Base-by-base conservation (phyloP, 495 filamentous ascomycete species). In the Pseudevernia furfuracea region DNA sequence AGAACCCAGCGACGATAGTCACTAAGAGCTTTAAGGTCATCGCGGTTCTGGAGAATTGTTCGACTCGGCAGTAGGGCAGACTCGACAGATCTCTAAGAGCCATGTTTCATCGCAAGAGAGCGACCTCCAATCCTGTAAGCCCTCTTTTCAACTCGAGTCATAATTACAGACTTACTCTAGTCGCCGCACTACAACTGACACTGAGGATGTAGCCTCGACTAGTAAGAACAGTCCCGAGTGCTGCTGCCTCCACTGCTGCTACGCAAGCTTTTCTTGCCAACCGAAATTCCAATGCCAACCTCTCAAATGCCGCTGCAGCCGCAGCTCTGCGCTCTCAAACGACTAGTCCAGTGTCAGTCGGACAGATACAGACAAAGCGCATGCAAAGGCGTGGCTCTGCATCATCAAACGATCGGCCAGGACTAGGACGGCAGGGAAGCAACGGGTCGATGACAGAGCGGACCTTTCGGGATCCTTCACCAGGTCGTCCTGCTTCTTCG, bases 281-380 rank as follows among this genome's bases (percentile, higher is more conserved):
- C 69, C 82, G 83, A 75, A 75, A 84, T 44, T 84, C 86, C 58
- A 83, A 83, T 70, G 79, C 69, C 63, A 84, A 82, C 46, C 81
- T 96, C 37, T 94, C 92, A 25, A 86, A 86, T 37, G 88, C 92
- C 10, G 92, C 92, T 11, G 92, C 92, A 4, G 90, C 90, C 12
- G 85, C 92, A 25, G 92, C 92, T 25, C 79, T 96, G 52, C 84
- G 88, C 62, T 88, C 86, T 49, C 84, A 86, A 67, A 85, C 90
- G 9, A 84, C 85, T 38, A 87, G 88, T 36, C 92, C 92, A 49
- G 89, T 84, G 19, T 81, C 82, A 25, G 86, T 96, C 46, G 89
- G 84, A 69, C 83, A 92, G 76, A 84, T 95, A 37, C 85, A 92
- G 73, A 96, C 92, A 0, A 96, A 91, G 74, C 89, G 92, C 62